Base-by-base conservation (phyloP, 1,284 basidiomycete species). In the Anthracocystis setariae region DNA sequence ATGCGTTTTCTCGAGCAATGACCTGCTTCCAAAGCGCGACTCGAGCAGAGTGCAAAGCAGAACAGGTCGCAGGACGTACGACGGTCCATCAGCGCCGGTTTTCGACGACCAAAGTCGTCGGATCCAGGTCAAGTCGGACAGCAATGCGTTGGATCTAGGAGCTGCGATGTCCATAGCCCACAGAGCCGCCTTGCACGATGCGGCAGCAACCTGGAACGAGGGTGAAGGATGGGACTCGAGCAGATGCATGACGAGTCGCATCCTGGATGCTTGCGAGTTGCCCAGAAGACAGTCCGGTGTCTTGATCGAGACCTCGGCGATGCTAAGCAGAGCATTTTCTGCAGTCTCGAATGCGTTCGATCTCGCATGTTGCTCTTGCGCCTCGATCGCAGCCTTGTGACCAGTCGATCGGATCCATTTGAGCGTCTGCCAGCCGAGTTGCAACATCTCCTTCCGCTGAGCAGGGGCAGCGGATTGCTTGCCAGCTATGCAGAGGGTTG, bases 401-500 rank as follows among this genome's bases (percentile, higher is more conserved):
- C 61, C 38, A 9, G 53, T 52, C 13, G 61, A 50, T 24, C 53
- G 44, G 17, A 71, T n/a, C 53, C 65, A 46, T 49, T 61, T 49
- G 42, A 71, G 43, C 15, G 50, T 61, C 49, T 71, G 61, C 57
- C 55, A 55, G 25, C 61, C 67, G 5, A 71, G 46, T 33, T 57
- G 49, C 57, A 71, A 43, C 46, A 71, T 43, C 25, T 64, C 67
- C 25, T 37, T 42, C 42, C 48, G 32, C 35, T 71, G 48, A 5
- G 57, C 39, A 24, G 62, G 49, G n/a, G 67, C 46, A 8, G 48
- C 62, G 24, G 67, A 61, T 49, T 65, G 48, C 42, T 50, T 55
- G 32, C 62, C 54, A 17, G 58, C 53, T 8, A 61, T 43, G 29
- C 67, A 55, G 8, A 77, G 61, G 8, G 67, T 73, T 9, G 76